Conservation (phyloP, 805 yeast species). For the Lachancea sp. region DNA sequence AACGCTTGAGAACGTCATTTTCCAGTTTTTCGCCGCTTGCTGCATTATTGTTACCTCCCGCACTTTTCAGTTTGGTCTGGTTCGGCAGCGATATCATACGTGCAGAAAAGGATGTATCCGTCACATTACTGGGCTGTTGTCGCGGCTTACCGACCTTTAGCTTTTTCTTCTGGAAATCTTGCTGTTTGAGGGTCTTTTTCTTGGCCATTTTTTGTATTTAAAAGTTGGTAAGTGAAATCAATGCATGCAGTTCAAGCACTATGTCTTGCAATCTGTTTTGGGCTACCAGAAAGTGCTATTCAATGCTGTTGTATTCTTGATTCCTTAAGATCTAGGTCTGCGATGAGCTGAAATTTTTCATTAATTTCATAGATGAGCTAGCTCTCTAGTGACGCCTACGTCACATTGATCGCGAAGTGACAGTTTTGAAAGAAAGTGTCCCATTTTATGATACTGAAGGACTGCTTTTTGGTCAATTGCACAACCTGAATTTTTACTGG, state of each 20-base stretch:
- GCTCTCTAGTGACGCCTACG: too few relatives aligned
- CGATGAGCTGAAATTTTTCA: slow-evolving; percentile 14
- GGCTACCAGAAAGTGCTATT: too few relatives aligned
- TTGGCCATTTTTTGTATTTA: slow-evolving; percentile 25
- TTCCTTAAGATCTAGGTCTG: slow-evolving; percentile 4
- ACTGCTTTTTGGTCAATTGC: too few relatives aligned
- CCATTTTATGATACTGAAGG: too few relatives aligned
- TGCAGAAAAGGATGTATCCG: slow-evolving; percentile 81
- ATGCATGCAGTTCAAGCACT: too few relatives aligned
- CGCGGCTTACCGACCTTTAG: slow-evolving; percentile 82
- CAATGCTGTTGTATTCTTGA: background rate
- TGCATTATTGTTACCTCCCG: slow-evolving; percentile 2
- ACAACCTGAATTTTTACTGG: too few relatives aligned
- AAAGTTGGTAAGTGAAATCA: too few relatives aligned
- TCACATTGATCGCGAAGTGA: too few relatives aligned
- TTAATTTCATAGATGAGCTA: background rate
- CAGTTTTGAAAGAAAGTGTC: too few relatives aligned
- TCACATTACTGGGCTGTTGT: slow-evolving; percentile 63
- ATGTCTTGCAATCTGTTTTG: too few relatives aligned
- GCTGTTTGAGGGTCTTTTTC: slow-evolving; percentile 35
- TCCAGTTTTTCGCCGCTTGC: slow-evolving; percentile 25
- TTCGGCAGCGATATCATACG: slow-evolving; percentile 36
- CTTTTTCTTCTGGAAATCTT: slow-evolving; percentile 57
- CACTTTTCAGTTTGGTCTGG: slow-evolving; percentile 22
- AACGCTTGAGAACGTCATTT: slow-evolving; percentile 48